These are phyloP conservation scores for Passalora sequoiae DNA, from an alignment of 2,329 filamentous ascomycete genomes.

Conservation along the genomic window DNA sequence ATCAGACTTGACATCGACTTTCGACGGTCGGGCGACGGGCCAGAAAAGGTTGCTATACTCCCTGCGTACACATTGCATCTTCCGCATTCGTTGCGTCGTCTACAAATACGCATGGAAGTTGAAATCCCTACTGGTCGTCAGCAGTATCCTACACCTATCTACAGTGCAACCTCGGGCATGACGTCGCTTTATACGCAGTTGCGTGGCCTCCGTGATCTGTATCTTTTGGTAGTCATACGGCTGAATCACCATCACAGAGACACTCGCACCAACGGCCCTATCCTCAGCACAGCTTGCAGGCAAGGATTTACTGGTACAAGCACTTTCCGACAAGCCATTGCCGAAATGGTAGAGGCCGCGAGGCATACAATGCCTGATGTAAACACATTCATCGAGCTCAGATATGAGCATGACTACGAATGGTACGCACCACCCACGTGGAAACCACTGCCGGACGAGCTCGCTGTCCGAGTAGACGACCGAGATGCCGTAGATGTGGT, in stretches of 20 bases:
- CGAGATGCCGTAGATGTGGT: background rate
- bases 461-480: background rate
- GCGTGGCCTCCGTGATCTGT: slow-evolving; percentile 9
- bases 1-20: slow-evolving; percentile 9
- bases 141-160: slow-evolving; percentile 12
- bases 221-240: slow-evolving; percentile 11
- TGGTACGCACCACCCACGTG: slow-evolving; percentile 10
- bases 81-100: slow-evolving; percentile 9
- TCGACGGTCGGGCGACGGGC: slow-evolving; percentile 5
- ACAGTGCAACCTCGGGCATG: slow-evolving; percentile 14
- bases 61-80: slow-evolving; percentile 1
- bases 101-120: slow-evolving; percentile 7
- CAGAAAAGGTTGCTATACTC: slow-evolving; percentile 7
- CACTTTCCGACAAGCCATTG: slow-evolving; percentile 11
- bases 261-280: slow-evolving; percentile 3
- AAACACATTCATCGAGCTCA: slow-evolving; percentile 12
- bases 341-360: slow-evolving; percentile 12
- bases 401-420: slow-evolving; percentile 11
- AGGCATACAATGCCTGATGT: background rate
- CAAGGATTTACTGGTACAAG: slow-evolving; percentile 15
- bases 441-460: background rate
- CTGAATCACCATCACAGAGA: slow-evolving; percentile 12
- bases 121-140: slow-evolving; percentile 13
- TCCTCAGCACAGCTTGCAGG: slow-evolving; percentile 6
- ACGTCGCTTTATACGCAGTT: slow-evolving; percentile 10